Base-by-base conservation (phyloP, 306 rosid species). In the Trifolium pratense region DNA sequence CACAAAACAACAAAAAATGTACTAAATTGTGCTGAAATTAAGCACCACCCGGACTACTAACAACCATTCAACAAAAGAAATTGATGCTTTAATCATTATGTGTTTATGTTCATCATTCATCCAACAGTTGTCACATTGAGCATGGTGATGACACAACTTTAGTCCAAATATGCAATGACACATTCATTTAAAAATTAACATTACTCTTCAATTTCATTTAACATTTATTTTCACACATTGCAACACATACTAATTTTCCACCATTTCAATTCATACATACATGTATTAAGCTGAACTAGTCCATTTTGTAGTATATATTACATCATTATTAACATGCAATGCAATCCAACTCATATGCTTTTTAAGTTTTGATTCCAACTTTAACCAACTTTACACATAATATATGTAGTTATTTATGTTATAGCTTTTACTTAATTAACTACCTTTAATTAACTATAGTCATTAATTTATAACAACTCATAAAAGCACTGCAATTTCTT, bases 401-500 rank as follows among this genome's bases (percentile, higher is more conserved):
- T 57, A 49, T 9, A 43, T 23, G 31, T 66, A 36, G 49, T 87
- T 83, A 76, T 79, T 88, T 73, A 86, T 83, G 71, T 75, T 82
- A 81, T 81, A 83, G 83, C 68, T 75, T 81, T 79, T 78, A 23
- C 69, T 64, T 78, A 18, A 66, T 64, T 48, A 31, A 59, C 74
- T 79, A 80, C 88, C 88, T 85, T 86, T 89, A 40, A 23, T 23
- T 66, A 43, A 42, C 84, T 74, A 29, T 29, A 52, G 82, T 82
- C 83, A 91, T 91, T 36, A 36, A 36, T 36, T 36, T 71, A 94
- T 94, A 84, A 77, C 87, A 83, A 74, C 75, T 86, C 88, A 88
- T 73, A 77, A 94, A 88, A 89, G 92, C 90, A 83, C 92, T 87
- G 84, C 91, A 81, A 82, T 69, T 82, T 84, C 78, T 74, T 29